A percentile compares a stretch with the other conserved stretches of the same genome.
phyloP scores from a whole-genome alignment of 164 flowering plant species.

The Aristolochia fimbriata region DNA sequence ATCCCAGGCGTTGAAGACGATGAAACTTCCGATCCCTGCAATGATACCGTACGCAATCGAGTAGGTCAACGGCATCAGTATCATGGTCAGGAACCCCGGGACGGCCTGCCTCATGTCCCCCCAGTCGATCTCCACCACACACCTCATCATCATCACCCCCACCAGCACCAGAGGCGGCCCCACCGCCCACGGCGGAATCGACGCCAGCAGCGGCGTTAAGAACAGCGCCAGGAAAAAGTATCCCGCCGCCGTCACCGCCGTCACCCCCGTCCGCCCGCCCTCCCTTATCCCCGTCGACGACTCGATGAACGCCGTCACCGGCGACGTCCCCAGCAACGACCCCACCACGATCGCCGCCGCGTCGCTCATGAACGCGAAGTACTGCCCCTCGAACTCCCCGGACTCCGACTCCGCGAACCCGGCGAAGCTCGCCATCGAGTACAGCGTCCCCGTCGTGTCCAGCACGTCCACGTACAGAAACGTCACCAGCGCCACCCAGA shows the following conservation, averaged over 20 bases:
- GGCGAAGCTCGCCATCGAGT: slow-evolving; percentile 87
- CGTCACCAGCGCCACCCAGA: slow-evolving; percentile 83
- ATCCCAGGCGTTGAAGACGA: slow-evolving; percentile 59
- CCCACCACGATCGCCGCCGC: slow-evolving; percentile 74
- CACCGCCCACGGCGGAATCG: slow-evolving; percentile 95
- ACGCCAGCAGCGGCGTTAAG: slow-evolving; percentile 81
- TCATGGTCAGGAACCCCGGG: slow-evolving; percentile 74
- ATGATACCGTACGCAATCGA: slow-evolving; percentile 84
- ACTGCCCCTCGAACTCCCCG: slow-evolving; percentile 86
- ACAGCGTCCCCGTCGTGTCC: slow-evolving; percentile 77
- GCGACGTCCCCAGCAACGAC: slow-evolving; percentile 80
- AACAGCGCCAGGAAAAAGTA: slow-evolving; percentile 66
- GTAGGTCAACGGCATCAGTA: slow-evolving; percentile 78
- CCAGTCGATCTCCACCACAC: slow-evolving; percentile 88
- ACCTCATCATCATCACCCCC: slow-evolving; percentile 89
- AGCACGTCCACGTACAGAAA: slow-evolving; percentile 79
- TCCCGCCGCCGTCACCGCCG: slow-evolving; percentile 66
- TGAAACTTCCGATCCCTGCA: slow-evolving; percentile 71
- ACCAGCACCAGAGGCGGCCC: slow-evolving; percentile 87
- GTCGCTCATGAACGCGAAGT: slow-evolving; percentile 90
- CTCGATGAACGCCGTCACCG: slow-evolving; percentile 76
- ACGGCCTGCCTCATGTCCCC: slow-evolving; percentile 71
- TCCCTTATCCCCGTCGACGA: slow-evolving; percentile 89
- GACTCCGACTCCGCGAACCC: slow-evolving; percentile 37
- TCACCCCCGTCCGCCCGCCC: slow-evolving; percentile 86